Base-by-base conservation (phyloP, 805 yeast species). In the Candida koratica region DNA sequence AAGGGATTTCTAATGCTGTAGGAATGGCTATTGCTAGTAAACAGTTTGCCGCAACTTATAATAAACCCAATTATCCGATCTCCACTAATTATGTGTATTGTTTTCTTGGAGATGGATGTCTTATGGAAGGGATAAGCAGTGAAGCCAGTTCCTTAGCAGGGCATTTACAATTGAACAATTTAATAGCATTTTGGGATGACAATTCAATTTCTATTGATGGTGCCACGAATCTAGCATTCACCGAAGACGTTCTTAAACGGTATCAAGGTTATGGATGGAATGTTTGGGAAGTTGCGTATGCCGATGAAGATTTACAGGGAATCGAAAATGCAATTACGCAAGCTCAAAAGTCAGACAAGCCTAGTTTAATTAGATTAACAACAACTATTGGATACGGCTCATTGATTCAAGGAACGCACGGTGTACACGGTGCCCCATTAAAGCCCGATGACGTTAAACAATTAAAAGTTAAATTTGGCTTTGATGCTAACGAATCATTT, bases 151-250 rank as follows among this genome's bases (percentile, higher is more conserved):
- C 98, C 22, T 69, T 89, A 44, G 98, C 98, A 46, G 98, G 98
- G 55, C 98, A 90, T 69, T 74, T 90, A 66, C 75, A 86, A 73
- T 79, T 90, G 63, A 84, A 84, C 62, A 89, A 89, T 73, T 77
- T 90, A 71, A 87, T 90, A 65, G 88, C 90, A 42, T 79, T 90
- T 69, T 90, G 89, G 79, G 98, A 90, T 63, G 96, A 88, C 72
- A 90, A 90, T 82, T 81, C 80, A 61, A 89, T 90, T 74, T 83
- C 97, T 54, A 90, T 90, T 61, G 98, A 90, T 63, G 98, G 98
- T 73, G 69, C 74, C 67, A 90, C 94, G 56, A 71, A 76, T 46
- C 79, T 80, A 43, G 85, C 97, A 41, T 89, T 90, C 78, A 86
- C 96, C 46, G 97, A 90, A 72, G 85, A 90, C 59, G 97, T 90